Conservation (phyloP, 2,329 filamentous ascomycete genomes). For the Xenoacremonium recifei region DNA sequence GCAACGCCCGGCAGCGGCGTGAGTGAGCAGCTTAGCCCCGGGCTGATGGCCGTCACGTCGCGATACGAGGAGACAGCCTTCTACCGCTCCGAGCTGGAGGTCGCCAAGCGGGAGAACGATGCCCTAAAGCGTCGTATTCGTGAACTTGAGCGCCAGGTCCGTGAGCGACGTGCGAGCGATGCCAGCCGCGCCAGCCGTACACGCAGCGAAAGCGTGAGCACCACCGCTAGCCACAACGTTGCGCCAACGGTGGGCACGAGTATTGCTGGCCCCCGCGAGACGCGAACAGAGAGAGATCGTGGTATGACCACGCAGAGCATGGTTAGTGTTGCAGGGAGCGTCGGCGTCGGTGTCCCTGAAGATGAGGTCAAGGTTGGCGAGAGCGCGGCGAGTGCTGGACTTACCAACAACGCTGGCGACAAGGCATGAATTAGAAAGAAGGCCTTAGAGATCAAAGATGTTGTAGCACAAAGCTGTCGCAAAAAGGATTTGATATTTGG, state of each 20-base stretch:
- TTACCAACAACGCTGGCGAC: conserved; percentile 13
- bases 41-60: conserved; percentile 54
- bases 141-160: conserved; percentile 58
- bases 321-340: conserved; percentile 44
- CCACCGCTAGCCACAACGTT: conserved; percentile 48
- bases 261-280: conserved; percentile 46
- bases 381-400: conserved; percentile 53
- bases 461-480: too few relatives aligned
- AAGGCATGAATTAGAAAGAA: neutral
- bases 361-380: conserved; percentile 61
- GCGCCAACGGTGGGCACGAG: conserved; percentile 35
- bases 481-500: conserved; percentile 1
- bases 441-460: neutral
- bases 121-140: conserved; percentile 58
- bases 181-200: conserved; percentile 41
- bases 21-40: conserved; percentile 48
- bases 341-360: conserved; percentile 55
- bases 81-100: conserved; percentile 59
- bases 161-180: conserved; percentile 48
- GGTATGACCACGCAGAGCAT: conserved; percentile 41
- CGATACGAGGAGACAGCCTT: conserved; percentile 63
- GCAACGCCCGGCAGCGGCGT: conserved; percentile 39
- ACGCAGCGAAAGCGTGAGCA: conserved; percentile 54
- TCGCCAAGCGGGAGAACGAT: conserved; percentile 64
- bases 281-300: conserved; percentile 41